Conservation (phyloP, 805 yeast genomes). For the Barnettozyma sucrosica region DNA sequence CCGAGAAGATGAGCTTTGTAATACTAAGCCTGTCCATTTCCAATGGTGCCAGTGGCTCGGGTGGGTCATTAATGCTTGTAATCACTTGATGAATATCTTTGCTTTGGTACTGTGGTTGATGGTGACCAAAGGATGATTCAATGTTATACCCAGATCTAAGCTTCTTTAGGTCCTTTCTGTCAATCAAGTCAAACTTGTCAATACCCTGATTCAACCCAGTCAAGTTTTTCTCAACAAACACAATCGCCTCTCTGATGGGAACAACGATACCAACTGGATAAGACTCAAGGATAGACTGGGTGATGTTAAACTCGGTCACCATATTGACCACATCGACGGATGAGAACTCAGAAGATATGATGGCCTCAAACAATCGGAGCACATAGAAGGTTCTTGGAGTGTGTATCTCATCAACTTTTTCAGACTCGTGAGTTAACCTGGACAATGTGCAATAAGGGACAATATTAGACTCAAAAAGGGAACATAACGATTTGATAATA, state of each 20-base stretch:
- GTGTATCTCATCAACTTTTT: constrained; percentile 49
- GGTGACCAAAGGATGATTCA: constrained; percentile 6
- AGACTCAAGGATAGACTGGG: constrained; percentile 49
- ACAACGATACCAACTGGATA: constrained; percentile 68
- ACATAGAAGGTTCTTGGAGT: constrained; percentile 64
- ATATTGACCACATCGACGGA: constrained; percentile 52
- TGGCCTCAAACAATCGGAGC: constrained; percentile 54
- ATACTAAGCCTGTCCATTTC: constrained; percentile 64
- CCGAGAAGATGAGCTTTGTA: constrained; percentile 66
- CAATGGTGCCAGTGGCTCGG: constrained; percentile 48
- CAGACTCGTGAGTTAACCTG: constrained; percentile 57
- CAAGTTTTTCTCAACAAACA: constrained; percentile 48
- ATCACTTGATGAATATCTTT: constrained; percentile 40
- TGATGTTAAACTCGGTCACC: constrained; percentile 53
- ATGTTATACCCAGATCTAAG: not conserved
- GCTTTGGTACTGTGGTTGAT: constrained; percentile 13
- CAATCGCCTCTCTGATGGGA: constrained; percentile 59
- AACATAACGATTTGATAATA: constrained; percentile 47
- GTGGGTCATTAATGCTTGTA: constrained; percentile 36
- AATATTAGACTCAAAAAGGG: constrained; percentile 40
- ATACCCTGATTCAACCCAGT: constrained; percentile 37
- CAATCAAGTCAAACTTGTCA: constrained; percentile 51
- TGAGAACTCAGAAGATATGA: constrained; percentile 48
- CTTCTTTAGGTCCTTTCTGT: constrained; percentile 56
- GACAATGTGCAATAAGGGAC: constrained; percentile 60